Evolutionary conservation across 805 yeast genomes (phyloP).

Genomic region (Suhomyces faveliae): DNA sequence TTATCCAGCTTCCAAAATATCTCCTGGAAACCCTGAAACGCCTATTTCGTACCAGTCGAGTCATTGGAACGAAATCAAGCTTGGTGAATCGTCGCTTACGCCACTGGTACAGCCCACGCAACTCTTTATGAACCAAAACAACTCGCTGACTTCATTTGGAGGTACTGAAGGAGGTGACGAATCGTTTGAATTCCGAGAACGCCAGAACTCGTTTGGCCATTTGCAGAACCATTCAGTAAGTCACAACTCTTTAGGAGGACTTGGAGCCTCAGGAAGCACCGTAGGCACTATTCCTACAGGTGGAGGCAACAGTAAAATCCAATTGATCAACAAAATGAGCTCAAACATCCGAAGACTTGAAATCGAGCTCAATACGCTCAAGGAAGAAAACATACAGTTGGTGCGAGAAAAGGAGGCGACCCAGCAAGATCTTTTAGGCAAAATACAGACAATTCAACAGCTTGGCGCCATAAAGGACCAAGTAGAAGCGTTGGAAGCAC

Average conservation of each 20-base stretch:
- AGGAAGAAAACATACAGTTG: conserved; percentile 59
- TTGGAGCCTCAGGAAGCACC: conserved; percentile 1
- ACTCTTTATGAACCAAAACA: conserved; percentile 8
- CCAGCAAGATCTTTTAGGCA: conserved; percentile 62
- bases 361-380: conserved; percentile 64
- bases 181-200: conserved; percentile 2
- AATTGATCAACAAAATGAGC: conserved; percentile 71
- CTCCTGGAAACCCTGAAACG: conserved; percentile 6
- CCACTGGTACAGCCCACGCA: neutral
- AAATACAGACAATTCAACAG: conserved; percentile 24
- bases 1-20: conserved; percentile 12
- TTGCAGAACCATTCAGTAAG: neutral
- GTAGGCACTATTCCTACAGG: conserved; percentile 12
- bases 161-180: conserved; percentile 2
- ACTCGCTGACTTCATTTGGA: conserved; percentile 16
- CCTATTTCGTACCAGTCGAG: conserved; percentile 1
- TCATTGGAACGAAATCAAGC: conserved; percentile 23
- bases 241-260: neutral
- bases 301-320: conserved; percentile 40
- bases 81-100: conserved; percentile 51
- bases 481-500: conserved; percentile 25
- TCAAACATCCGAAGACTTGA: conserved; percentile 77
- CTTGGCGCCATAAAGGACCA: conserved; percentile 27
- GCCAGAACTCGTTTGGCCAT: conserved; percentile 8
- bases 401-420: conserved; percentile 60